These are phyloP conservation scores for Chalciporus sphaerocephalus DNA, from an alignment of 768 basidiomycete species.

Conservation along the genomic window DNA sequence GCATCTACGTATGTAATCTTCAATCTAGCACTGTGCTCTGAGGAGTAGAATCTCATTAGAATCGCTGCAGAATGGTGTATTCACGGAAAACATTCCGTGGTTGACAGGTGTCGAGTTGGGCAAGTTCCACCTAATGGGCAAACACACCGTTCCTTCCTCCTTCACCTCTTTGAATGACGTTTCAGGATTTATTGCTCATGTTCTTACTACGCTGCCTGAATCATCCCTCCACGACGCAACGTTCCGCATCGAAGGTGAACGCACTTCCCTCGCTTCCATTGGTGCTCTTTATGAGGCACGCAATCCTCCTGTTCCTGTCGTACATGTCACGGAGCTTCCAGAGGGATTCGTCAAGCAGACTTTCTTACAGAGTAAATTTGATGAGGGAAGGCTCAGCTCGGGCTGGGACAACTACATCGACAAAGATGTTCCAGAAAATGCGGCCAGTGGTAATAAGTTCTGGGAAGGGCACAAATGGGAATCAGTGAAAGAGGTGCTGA, in stretches of 20 bases:
- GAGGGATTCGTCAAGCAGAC: slow-evolving; percentile 29
- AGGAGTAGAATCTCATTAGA: background rate
- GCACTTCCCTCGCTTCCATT: slow-evolving; percentile 22
- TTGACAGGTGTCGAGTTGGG: slow-evolving; percentile 26
- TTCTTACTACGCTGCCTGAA: slow-evolving; percentile 30
- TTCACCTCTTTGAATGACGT: slow-evolving; percentile 34
- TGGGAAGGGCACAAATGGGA: slow-evolving; percentile 35
- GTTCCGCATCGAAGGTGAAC: slow-evolving; percentile 37
- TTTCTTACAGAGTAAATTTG: slow-evolving; percentile 27
- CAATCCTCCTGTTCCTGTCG: slow-evolving; percentile 18
- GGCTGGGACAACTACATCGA: slow-evolving; percentile 32
- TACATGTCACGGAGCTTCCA: slow-evolving; percentile 24
- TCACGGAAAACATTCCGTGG: slow-evolving; percentile 30
- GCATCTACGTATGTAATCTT: slow-evolving; percentile 30
- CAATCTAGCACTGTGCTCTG: background rate
- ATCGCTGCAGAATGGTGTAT: slow-evolving; percentile 31
- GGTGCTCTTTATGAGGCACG: slow-evolving; percentile 27
- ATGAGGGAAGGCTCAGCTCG: slow-evolving; percentile 30
- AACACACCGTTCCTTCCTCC: slow-evolving; percentile 30
- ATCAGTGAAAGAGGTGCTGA: slow-evolving; percentile 26
- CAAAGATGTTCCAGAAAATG: slow-evolving; percentile 29
- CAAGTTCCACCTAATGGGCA: slow-evolving; percentile 31
- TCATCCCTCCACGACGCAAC: slow-evolving; percentile 26
- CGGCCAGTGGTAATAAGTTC: slow-evolving; percentile 28
- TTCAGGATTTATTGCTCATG: slow-evolving; percentile 34